These are phyloP conservation scores for Eragrostis nindensis DNA, from an alignment of 176 grass and related monocot species.

Conservation along the genomic window DNA sequence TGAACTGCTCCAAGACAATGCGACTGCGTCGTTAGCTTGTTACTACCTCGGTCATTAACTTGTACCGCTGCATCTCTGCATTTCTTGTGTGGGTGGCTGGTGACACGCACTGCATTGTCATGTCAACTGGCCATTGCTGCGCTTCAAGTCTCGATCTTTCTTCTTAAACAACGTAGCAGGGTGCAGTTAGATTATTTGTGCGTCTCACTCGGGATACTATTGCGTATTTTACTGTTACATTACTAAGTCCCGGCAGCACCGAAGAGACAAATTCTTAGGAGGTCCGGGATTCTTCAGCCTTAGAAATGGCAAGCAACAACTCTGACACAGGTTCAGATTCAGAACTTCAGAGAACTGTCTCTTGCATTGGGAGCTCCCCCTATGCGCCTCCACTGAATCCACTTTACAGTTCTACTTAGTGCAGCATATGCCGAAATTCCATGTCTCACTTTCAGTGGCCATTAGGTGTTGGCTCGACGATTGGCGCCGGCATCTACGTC, in stretches of 20 bases:
- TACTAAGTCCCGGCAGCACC: no score
- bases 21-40: neutral
- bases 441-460: constrained; percentile 20
- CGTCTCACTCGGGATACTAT: neutral
- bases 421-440: neutral
- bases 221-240: neutral
- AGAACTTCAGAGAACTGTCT: neutral
- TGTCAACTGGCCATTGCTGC: neutral
- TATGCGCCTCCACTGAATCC: neutral
- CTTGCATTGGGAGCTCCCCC: neutral
- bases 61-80: no score
- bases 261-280: no score
- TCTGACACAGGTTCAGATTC: neutral
- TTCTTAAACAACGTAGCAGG: neutral
- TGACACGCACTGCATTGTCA: neutral
- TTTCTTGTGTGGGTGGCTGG: neutral
- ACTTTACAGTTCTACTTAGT: neutral
- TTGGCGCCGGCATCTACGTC: constrained; percentile 90
- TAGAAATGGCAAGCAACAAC: neutral
- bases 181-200: neutral
- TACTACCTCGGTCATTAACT: no score
- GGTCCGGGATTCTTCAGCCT: neutral
- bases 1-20: neutral
- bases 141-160: neutral
- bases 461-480: constrained; percentile 77